Evolutionary conservation across 306 rosid species (phyloP).

Genomic region (Notholithocarpus densiflorus): DNA sequence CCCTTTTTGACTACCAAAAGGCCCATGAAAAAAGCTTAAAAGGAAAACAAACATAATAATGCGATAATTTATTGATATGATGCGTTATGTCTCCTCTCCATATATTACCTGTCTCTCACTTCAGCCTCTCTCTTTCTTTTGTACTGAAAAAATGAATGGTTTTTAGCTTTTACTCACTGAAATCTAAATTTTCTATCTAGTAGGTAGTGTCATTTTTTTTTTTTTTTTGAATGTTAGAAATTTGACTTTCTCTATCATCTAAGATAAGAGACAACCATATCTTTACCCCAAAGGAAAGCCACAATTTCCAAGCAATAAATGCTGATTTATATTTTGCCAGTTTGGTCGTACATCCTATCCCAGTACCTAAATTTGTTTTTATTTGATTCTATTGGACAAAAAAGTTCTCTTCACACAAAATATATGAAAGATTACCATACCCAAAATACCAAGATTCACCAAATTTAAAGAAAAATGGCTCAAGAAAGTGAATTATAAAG

Average conservation of each 20-base stretch:
- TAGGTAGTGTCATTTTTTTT: too few relatives aligned
- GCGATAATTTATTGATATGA: not conserved
- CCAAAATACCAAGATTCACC: too few relatives aligned
- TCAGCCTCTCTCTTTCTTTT: not conserved
- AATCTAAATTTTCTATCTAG: not conserved
- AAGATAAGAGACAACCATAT: not conserved
- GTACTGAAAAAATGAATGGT: not conserved
- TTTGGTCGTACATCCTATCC: conserved; percentile 3
- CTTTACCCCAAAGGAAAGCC: conserved; percentile 31
- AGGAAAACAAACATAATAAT: not conserved
- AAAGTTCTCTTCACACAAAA: not conserved
- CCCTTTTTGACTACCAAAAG: conserved; percentile 30
- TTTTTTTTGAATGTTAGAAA: not conserved
- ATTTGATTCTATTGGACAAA: not conserved
- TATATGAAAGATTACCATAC: too few relatives aligned
- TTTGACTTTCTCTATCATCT: conserved; percentile 4
- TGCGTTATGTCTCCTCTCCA: not conserved
- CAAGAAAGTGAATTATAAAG: too few relatives aligned
- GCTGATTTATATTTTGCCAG: not conserved
- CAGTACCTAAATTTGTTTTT: not conserved
- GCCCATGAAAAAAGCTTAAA: conserved; percentile 9
- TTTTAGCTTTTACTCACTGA: not conserved
- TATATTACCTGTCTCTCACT: not conserved
- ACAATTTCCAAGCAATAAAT: conserved; percentile 5
- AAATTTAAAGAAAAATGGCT: too few relatives aligned